Base-by-base conservation (phyloP, 129 eudicot species). In the Flaveria trinervia region DNA sequence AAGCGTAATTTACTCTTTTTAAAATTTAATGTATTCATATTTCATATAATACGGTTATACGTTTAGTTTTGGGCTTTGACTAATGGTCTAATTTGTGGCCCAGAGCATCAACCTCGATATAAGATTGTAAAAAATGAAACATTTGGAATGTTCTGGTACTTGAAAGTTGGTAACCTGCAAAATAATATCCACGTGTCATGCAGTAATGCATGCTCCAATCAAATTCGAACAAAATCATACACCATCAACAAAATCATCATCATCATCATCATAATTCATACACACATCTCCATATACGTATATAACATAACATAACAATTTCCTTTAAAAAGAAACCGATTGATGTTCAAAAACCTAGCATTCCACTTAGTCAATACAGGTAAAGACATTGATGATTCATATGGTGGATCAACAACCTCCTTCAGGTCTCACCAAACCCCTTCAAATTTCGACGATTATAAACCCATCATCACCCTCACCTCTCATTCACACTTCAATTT, bases 331-430 rank as follows among this genome's bases (percentile, higher is more conserved):
- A 1, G 39, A 41, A 48, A 50, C 41, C 18, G 14, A 23, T 48
- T 2, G 0, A 62, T 52, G 79, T 65, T 10, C 25, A 16, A 80
- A 65, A 80, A 80, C 62, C 64, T 65, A 68, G 62, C 62, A 79
- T 73, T 74, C 52, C 43, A 68, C 10, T 74, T 80, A 80, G 84
- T 80, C 84, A 80, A 80, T 9, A 80, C 75, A 80, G 84, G 84
- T 80, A 39, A 68, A 74, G 80, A 74, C 80, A 80, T 54, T 68
- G 50, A 57, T 57, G 26, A 26, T 71, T 78, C 77, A 36, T 55
- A 55, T 67, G 73, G 84, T 80, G 65, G 84, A 80, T 80, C 69
- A 80, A 80, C 84, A 68, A 80, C 80, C 84, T 73, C 79, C 57
- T 6, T 55, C 30, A 30, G 65, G 70, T 80, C 84, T 59, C 68